Base-by-base conservation (phyloP, 192 early-diverging fungal species). In the Linnemannia schmuckeri region DNA sequence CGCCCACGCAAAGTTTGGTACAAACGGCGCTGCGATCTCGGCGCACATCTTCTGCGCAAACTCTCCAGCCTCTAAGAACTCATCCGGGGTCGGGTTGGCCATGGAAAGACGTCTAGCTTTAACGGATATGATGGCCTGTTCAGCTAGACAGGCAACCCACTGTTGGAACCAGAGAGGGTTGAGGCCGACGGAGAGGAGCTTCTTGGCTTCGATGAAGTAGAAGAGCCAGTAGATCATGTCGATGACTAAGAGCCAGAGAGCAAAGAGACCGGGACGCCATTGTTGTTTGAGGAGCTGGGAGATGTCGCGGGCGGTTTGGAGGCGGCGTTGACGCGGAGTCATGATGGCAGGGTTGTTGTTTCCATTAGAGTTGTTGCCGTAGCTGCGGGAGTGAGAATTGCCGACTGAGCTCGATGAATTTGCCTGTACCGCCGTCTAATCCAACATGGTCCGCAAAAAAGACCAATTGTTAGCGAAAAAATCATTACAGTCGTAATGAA, bases 141-240 rank as follows among this genome's bases (percentile, higher is more conserved):
- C 35, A 27, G 44, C 24, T 7, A 81, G 70, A 40, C 83, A 85
- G 0, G 12, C 13, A 4, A 30, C 35, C 83, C 83, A 85, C 6
- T 76, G 22, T 0, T 54, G 9, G 74, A 85, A 79, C 76, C 74
- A 79, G 2, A n/a, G 52, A 6, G 74, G 52, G 37, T 38, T 79
- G 44, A 63, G 42, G 3, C 37, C 61, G 3, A 85, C 33, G 0
- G 54, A 40, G 37, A 49, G 18, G 42, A 85, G 68, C 38, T 78
- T 78, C 49, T 80, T 85, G 40, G 74, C 38, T 7, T 85, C 83
- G 10, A 63, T 46, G 55, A 85, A 80, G 37, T 80, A 80, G 44
- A 85, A 85, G 10, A 85, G 69, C 83, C 83, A 85, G 55, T 85
- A 85, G 41, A 80, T 76, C 66, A 79, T 72, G 38, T 85, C 77